Percentiles rank a stretch among this genome's conserved stretches.
These are phyloP conservation scores for Stropharia rugosoannulata DNA, from an alignment of 768 basidiomycete genomes.

Conservation along the genomic window DNA sequence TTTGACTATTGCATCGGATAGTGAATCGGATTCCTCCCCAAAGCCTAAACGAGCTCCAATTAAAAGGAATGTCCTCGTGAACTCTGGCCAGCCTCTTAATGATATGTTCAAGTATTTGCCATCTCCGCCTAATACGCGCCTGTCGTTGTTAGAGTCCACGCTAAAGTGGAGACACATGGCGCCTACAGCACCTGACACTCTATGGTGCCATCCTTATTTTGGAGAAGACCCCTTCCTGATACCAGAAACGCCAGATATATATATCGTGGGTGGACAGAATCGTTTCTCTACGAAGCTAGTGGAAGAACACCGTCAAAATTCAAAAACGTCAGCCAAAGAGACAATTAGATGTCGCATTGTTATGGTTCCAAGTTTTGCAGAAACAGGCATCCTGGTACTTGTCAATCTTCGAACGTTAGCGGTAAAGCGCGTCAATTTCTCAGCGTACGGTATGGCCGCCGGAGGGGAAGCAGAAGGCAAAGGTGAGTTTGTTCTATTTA, in stretches of 20 bases:
- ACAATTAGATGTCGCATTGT: constrained; percentile 64
- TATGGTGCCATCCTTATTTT: constrained; percentile 97
- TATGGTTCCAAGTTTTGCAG: constrained; percentile 77
- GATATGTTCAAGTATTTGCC: constrained; percentile 94
- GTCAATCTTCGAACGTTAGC: constrained; percentile 78
- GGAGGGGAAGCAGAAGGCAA: constrained; percentile 20
- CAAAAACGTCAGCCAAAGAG: constrained; percentile 20
- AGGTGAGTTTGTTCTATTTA: constrained; percentile 12
- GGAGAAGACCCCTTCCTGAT: constrained; percentile 88
- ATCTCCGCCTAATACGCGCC: constrained; percentile 64
- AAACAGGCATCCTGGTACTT: constrained; percentile 76
- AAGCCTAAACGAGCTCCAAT: constrained; percentile 20
- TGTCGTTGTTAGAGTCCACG: constrained; percentile 75
- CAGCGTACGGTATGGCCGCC: constrained; percentile 44
- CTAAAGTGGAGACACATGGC: constrained; percentile 95
- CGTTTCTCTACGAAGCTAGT: constrained; percentile 76
- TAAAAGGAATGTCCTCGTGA: constrained; percentile 69
- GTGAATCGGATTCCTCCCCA: constrained; percentile 25
- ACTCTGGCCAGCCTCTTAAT: constrained; percentile 90
- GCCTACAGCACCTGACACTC: constrained; percentile 97
- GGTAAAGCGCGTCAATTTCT: constrained; percentile 62
- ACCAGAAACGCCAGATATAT: constrained; percentile 82
- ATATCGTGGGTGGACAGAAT: constrained; percentile 90
- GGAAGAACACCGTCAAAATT: constrained; percentile 33
- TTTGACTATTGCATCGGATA: constrained; percentile 58